phyloP scores from a whole-genome alignment of 2,329 filamentous ascomycete genomes.

The Aspergillus clavatus region DNA sequence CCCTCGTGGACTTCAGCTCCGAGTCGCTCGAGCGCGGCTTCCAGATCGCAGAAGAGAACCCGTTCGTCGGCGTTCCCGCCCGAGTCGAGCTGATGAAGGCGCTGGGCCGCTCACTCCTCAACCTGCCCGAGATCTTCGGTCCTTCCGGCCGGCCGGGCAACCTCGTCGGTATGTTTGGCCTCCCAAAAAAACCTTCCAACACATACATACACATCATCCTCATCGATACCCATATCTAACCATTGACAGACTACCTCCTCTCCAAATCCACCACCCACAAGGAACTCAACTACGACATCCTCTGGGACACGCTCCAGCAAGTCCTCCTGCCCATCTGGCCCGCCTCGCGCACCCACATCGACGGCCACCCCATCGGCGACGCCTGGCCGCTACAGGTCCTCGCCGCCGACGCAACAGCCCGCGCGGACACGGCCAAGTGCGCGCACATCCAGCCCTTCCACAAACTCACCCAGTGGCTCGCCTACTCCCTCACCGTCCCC shows the following conservation, averaged over 20 bases:
- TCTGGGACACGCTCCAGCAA: conserved; percentile 44
- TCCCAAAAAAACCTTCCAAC: no score
- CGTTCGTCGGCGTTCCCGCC: conserved; percentile 44
- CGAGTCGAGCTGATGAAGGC: conserved; percentile 41
- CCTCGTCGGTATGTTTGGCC: conserved; percentile 49
- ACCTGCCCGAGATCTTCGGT: conserved; percentile 40
- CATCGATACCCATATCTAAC: neutral
- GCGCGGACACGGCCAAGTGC: neutral
- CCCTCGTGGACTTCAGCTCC: conserved; percentile 32
- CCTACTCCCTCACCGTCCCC: conserved; percentile 66
- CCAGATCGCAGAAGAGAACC: conserved; percentile 44
- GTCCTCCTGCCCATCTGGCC: conserved; percentile 50
- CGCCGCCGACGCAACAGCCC: conserved; percentile 9
- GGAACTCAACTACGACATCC: conserved; percentile 35
- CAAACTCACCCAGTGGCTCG: conserved; percentile 67
- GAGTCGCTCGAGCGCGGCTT: conserved; percentile 37
- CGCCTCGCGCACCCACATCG: conserved; percentile 39
- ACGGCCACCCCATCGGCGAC: conserved; percentile 45
- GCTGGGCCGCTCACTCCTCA: conserved; percentile 41
- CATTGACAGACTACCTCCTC: conserved; percentile 38
- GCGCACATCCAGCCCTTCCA: conserved; percentile 50
- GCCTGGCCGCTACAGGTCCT: conserved; percentile 44
- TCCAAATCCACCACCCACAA: conserved; percentile 19
- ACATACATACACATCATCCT: no score
- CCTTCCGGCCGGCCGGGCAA: conserved; percentile 43